Conservation (phyloP, 495 filamentous ascomycete species). For the Podospora conica region DNA sequence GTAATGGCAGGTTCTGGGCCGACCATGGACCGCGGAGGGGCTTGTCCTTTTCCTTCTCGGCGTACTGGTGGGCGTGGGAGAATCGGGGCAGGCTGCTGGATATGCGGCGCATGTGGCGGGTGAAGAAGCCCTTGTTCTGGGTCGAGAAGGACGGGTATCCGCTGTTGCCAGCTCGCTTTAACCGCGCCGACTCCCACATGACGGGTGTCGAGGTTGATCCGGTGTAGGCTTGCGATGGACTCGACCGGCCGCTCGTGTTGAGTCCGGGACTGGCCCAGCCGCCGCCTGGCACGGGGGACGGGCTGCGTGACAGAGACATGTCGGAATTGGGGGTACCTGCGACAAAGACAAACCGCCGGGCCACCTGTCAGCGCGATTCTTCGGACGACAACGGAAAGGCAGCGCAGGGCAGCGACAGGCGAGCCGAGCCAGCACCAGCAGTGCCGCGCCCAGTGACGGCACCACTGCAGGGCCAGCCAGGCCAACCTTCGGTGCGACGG, state of each 20-base stretch:
- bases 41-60: conserved; percentile 83
- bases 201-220: conserved; percentile 51
- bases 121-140: conserved; percentile 73
- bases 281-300: conserved; percentile 70
- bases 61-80: conserved; percentile 43
- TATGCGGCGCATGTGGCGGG: conserved; percentile 66
- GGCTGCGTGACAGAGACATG: conserved; percentile 83
- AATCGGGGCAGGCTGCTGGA: conserved; percentile 72
- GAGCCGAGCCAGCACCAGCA: background rate
- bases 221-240: conserved; percentile 49
- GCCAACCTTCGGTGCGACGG: background rate
- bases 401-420: background rate
- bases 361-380: conserved; percentile 7
- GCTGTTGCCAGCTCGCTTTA: conserved; percentile 57
- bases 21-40: conserved; percentile 45
- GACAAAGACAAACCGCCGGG: conserved; percentile 10
- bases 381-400: background rate
- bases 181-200: conserved; percentile 80
- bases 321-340: conserved; percentile 42
- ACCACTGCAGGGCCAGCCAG: background rate
- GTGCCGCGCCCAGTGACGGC: background rate
- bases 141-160: conserved; percentile 79
- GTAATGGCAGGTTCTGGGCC: conserved; percentile 28
- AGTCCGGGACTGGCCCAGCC: conserved; percentile 86
- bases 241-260: conserved; percentile 62